Evolutionary conservation across 2,329 filamentous ascomycete species (phyloP).

Genomic region (Truncatella angustata): DNA sequence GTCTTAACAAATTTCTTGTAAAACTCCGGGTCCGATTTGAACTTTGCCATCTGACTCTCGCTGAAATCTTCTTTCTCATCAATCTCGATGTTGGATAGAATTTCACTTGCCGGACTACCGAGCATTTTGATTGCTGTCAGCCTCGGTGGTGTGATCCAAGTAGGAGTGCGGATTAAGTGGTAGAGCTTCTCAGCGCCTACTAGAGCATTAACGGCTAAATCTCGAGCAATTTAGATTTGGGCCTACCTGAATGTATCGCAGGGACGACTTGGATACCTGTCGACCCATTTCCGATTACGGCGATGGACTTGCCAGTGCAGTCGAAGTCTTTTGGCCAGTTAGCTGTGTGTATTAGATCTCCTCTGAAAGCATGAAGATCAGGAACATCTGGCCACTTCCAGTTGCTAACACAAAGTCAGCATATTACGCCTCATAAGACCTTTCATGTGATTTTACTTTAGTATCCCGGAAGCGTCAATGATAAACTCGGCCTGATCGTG

Average conservation of each 20-base stretch:
- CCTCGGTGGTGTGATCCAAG: slow-evolving; percentile 39
- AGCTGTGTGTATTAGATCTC: slow-evolving; percentile 51
- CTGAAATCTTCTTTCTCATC: slow-evolving; percentile 42
- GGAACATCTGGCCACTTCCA: slow-evolving; percentile 53
- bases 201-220: neutral
- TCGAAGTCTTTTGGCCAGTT: slow-evolving; percentile 51
- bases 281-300: slow-evolving; percentile 56
- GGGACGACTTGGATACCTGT: slow-evolving; percentile 54
- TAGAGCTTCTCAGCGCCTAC: slow-evolving; percentile 37
- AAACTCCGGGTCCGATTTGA: slow-evolving; percentile 42
- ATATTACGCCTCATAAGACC: too few relatives aligned
- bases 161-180: slow-evolving; percentile 41
- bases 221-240: too few relatives aligned
- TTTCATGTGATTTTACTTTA: slow-evolving; percentile 38
- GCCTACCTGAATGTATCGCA: slow-evolving; percentile 43
- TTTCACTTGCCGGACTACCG: slow-evolving; percentile 32
- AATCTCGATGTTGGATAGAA: slow-evolving; percentile 38
- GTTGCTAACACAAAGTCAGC: too few relatives aligned
- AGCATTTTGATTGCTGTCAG: slow-evolving; percentile 35
- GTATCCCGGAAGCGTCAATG: slow-evolving; percentile 48
- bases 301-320: slow-evolving; percentile 48
- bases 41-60: slow-evolving; percentile 42
- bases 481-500: slow-evolving; percentile 46
- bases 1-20: slow-evolving; percentile 46
- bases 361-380: slow-evolving; percentile 44